Conservation (phyloP, 257 asterid genomes). For the Solanum etuberosum region DNA sequence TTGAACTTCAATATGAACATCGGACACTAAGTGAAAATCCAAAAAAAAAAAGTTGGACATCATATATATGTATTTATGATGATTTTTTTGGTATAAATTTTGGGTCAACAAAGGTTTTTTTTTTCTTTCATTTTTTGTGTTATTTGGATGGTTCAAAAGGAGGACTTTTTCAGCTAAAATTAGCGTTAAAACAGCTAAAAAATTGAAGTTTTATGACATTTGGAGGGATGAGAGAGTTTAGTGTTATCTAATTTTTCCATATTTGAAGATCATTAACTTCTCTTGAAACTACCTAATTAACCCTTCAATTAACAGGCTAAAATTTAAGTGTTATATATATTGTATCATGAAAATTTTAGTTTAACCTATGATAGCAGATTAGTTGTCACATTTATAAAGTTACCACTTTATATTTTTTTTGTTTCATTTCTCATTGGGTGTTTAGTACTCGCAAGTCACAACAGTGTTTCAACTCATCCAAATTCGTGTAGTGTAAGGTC, state of each 20-base stretch:
- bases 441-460: not conserved
- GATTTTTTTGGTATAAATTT: not conserved
- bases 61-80: not conserved
- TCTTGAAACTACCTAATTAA: not conserved
- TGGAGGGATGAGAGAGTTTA: not conserved
- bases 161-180: not conserved
- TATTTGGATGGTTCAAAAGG: not conserved
- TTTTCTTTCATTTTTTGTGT: not conserved
- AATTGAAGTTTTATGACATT: not conserved
- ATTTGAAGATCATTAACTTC: not conserved
- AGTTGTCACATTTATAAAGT: not conserved
- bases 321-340: not conserved
- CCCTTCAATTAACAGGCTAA: not conserved
- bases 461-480: accelerated
- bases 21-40: too few relatives aligned
- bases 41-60: not conserved
- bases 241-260: not conserved
- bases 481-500: not conserved
- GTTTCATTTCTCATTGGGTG: not conserved
- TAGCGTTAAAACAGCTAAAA: not conserved
- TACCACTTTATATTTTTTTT: not conserved
- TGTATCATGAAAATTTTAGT: not conserved
- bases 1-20: too few relatives aligned
- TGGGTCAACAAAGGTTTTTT: not conserved
- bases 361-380: not conserved